Evolutionary conservation across 2,329 filamentous ascomycete genomes (phyloP), one percentile per base, ranked within the genome.

Genomic region (Helotiales sp.): DNA sequence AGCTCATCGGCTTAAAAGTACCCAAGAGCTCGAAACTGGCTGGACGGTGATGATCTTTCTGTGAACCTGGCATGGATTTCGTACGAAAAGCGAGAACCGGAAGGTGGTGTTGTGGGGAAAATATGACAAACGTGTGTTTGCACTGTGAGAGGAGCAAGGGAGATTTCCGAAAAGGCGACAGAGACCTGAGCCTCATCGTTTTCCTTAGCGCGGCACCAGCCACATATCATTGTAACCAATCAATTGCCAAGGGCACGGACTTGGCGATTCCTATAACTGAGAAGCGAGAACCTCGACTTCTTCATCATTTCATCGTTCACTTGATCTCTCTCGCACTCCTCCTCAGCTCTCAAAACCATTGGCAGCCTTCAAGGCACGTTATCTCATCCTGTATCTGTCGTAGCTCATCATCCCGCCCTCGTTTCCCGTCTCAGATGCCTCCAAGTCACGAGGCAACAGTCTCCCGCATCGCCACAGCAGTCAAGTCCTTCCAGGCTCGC

Each of bases 401-500:
- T 44, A 5, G 4, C 12, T 3, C 31, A 19, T 25, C 22, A 44
- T 24, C 22, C 10, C 40, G 12, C 40, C 40, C 27, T 12, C 2
- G 27, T 25, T 24, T 12, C 27, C n/a, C 7, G 15, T 27, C 40
- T 24, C 19, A 25, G 19, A 44, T 44, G 40, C 40, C 40, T 44
- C n/a, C n/a, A n/a, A n/a, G 72, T 68, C 65, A 82, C 63, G 68
- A 74, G 54, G 67, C 71, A 54, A 71, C 74, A 22, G 79, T 83
- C 25, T 67, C 74, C 29, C 64, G 68, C 44, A 77, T 83, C 30
- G 75, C 79, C 6, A 69, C 72, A 4, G 73, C 71, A 53, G 75
- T 83, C 33, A 70, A 70, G 46, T 60, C 67, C 6, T 84, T 83
- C 71, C 69, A 80, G 67, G 71, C 75, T 12, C 76, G 76, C 44